Conservation (phyloP, 1,284 basidiomycete species). For the Irpex sp. region DNA sequence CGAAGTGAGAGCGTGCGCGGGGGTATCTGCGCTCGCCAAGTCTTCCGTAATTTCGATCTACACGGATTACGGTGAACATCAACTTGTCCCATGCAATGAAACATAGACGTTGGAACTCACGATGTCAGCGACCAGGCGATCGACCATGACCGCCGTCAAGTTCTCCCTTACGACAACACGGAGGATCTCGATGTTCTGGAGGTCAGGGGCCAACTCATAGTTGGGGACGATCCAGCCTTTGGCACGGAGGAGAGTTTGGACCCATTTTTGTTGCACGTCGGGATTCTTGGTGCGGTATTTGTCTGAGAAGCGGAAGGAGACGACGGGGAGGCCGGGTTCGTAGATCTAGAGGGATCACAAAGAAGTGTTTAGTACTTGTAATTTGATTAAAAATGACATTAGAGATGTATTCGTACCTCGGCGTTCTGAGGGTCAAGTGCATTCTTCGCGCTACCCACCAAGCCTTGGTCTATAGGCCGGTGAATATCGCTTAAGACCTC, state of each 20-base stretch:
- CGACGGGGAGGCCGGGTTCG: slow-evolving; percentile 80
- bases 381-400: neutral
- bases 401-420: slow-evolving; percentile 38
- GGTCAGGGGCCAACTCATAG: slow-evolving; percentile 72
- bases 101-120: slow-evolving; percentile 32
- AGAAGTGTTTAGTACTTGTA: neutral
- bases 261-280: slow-evolving; percentile 81
- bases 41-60: slow-evolving; percentile 59
- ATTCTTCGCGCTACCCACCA: slow-evolving; percentile 30
- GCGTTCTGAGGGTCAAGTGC: slow-evolving; percentile 43
- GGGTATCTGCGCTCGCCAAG: slow-evolving; percentile 38
- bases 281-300: slow-evolving; percentile 66
- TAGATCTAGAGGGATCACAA: slow-evolving; percentile 45
- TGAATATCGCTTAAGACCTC: slow-evolving; percentile 72
- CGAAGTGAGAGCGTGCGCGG: slow-evolving; percentile 45
- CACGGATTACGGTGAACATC: neutral
- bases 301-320: slow-evolving; percentile 88
- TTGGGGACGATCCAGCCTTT: slow-evolving; percentile 89
- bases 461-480: slow-evolving; percentile 23
- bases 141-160: slow-evolving; percentile 58
- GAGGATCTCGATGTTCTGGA: slow-evolving; percentile 72
- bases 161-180: slow-evolving; percentile 84
- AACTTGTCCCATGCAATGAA: slow-evolving; percentile 1
- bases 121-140: slow-evolving; percentile 57
- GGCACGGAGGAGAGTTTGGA: slow-evolving; percentile 74